phyloP scores from a whole-genome alignment of 2,329 filamentous ascomycete species.

The Calonectria leucothoes region DNA sequence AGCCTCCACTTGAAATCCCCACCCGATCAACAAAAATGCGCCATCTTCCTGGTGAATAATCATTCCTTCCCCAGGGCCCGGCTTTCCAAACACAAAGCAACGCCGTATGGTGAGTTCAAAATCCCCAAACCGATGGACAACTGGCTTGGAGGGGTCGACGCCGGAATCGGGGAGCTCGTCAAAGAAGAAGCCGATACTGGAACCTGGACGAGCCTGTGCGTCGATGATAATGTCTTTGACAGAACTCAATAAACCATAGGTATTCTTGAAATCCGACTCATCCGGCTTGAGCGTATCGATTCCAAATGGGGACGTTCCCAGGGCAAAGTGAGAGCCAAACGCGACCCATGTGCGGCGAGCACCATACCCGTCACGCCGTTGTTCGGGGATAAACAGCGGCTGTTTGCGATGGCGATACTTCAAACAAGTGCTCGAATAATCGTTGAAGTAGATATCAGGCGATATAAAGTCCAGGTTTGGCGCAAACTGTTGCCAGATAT shows the following conservation, averaged over 20 bases:
- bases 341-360: constrained; percentile 52
- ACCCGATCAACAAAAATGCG: neutral
- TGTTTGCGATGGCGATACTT: constrained; percentile 54
- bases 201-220: neutral
- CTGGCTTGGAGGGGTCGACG: neutral
- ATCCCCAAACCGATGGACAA: neutral
- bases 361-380: constrained; percentile 56
- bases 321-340: constrained; percentile 10
- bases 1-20: neutral
- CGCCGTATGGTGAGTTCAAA: neutral
- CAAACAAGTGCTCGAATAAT: constrained; percentile 46
- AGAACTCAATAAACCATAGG: neutral
- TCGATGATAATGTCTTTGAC: neutral
- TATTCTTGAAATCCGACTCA: neutral
- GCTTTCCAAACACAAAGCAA: neutral
- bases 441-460: constrained; percentile 48
- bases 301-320: constrained; percentile 25
- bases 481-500: constrained; percentile 50
- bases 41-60: neutral
- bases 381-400: constrained; percentile 61
- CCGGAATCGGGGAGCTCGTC: neutral
- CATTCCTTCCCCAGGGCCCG: neutral
- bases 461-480: constrained; percentile 54
- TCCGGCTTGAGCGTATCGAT: constrained; percentile 21
- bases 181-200: neutral